Percentiles rank a stretch among this genome's conserved stretches.
These are phyloP conservation scores for Bolboschoenus planiculmis DNA, from an alignment of 176 grass and related monocot genomes.

Conservation along the genomic window DNA sequence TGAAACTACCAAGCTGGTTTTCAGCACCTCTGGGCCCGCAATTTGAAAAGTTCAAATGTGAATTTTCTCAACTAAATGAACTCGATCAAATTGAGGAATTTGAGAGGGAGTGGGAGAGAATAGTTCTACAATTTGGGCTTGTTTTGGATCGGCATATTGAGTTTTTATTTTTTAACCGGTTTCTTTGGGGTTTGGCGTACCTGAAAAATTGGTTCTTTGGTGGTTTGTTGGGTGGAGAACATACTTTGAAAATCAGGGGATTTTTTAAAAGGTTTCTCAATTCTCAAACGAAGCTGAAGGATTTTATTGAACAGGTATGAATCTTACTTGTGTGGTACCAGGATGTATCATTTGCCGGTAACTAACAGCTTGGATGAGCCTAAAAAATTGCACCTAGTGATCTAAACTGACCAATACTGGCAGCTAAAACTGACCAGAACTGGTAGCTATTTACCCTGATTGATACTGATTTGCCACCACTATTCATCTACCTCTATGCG, in stretches of 20 bases:
- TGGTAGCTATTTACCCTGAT: background rate
- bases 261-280: conserved; percentile 43
- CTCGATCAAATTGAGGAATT: conserved; percentile 32
- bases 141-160: conserved; percentile 32
- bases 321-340: background rate
- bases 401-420: background rate
- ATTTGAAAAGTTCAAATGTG: conserved; percentile 33
- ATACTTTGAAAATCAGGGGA: conserved; percentile 22
- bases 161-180: conserved; percentile 25
- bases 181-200: conserved; percentile 32
- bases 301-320: conserved; percentile 46
- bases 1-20: conserved; percentile 37
- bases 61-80: conserved; percentile 32
- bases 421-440: background rate
- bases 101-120: conserved; percentile 29
- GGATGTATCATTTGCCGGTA: background rate
- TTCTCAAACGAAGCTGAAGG: conserved; percentile 36
- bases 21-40: conserved; percentile 29
- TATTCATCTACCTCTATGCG: background rate
- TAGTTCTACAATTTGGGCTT: conserved; percentile 43
- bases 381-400: background rate
- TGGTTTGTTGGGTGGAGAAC: conserved; percentile 22
- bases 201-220: conserved; percentile 44
- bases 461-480: background rate
- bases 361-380: background rate